Base-by-base conservation (phyloP, 768 basidiomycete genomes). In the Collybia sordida region DNA sequence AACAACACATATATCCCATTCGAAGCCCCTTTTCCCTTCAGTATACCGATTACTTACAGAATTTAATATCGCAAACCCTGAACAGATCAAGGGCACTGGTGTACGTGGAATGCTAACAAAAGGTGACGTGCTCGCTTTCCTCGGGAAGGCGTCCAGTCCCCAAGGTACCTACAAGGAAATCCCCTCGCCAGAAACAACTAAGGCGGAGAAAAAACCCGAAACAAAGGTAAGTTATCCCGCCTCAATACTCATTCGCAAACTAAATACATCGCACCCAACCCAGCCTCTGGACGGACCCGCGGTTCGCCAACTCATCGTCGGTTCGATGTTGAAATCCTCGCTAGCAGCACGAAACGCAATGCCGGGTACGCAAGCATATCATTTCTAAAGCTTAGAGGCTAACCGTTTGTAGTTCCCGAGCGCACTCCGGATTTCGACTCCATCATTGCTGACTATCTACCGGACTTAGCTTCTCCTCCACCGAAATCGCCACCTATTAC, bases 71-170 rank as follows among this genome's bases (percentile, higher is more conserved):
- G 59, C 72, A 4, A 77, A 86, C 53, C 70, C 81, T 19, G 80
- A 81, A 45, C 72, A 75, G 48, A 89, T 99, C 64, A 87, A 86
- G 54, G 94, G 90, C 5, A 96, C 93, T 2, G 96, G 96, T 42
- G 75, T 90, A 45, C 80, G 90, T 31, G 96, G 97, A 12, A 95
- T 94, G 88, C 67, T 98, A 52, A 98, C 95, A 42, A 98, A 98
- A 67, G 97, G 97, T 9, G 96, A 99, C 63, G 86, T 98, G 1
- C 78, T 99, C 23, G 73, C 91, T 2, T 85, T 83, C 68, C 75
- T 97, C 4, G 96, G 96, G 17, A 85, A 86, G 67, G 89, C 93
- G 17, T 85, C 85, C 9, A 75, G 78, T 28, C 90, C 93, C 0
- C 73, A 78, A 17, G 93, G 92, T 31, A 88, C 89, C 2, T 90